Percentiles rank a stretch among this genome's conserved stretches.
phyloP scores from a whole-genome alignment of 2,329 filamentous ascomycete species.

The Xylariaceae sp. region DNA sequence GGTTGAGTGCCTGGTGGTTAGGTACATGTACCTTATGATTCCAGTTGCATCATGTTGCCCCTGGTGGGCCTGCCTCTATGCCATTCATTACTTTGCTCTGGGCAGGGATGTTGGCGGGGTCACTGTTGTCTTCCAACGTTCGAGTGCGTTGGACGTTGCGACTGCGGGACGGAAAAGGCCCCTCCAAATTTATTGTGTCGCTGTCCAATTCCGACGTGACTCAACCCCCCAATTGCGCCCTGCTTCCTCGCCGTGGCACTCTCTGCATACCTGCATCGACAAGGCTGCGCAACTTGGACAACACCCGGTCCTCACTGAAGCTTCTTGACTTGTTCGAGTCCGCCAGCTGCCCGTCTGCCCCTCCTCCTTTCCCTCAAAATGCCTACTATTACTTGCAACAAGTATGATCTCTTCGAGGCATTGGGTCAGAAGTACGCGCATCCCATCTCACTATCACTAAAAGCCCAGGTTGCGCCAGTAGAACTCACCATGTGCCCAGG shows the following conservation, averaged over 20 bases:
- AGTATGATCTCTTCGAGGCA: conserved; percentile 90
- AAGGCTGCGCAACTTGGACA: too few species aligned
- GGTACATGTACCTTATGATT: too few species aligned
- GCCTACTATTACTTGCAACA: conserved; percentile 97
- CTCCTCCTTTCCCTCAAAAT: conserved; percentile 47
- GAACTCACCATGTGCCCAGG: background rate
- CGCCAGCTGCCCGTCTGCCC: background rate
- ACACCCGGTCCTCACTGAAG: too few species aligned
- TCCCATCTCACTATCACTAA: conserved; percentile 8
- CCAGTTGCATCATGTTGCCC: too few species aligned
- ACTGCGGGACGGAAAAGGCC: background rate
- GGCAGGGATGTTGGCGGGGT: too few species aligned
- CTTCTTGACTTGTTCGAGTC: too few species aligned
- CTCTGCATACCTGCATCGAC: too few species aligned
- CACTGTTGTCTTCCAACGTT: too few species aligned
- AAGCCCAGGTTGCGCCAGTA: conserved; percentile 43
- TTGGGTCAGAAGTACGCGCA: conserved; percentile 72
- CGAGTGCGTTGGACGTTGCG: too few species aligned
- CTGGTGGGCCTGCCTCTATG: too few species aligned
- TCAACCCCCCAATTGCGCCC: background rate
- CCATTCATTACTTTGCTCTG: too few species aligned
- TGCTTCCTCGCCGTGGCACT: background rate
- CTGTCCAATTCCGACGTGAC: background rate
- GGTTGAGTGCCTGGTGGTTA: too few species aligned
- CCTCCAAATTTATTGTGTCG: conserved; percentile 3